These are phyloP conservation scores for Nelumbo lutea DNA, from an alignment of 164 flowering plant genomes.

Conservation along the genomic window DNA sequence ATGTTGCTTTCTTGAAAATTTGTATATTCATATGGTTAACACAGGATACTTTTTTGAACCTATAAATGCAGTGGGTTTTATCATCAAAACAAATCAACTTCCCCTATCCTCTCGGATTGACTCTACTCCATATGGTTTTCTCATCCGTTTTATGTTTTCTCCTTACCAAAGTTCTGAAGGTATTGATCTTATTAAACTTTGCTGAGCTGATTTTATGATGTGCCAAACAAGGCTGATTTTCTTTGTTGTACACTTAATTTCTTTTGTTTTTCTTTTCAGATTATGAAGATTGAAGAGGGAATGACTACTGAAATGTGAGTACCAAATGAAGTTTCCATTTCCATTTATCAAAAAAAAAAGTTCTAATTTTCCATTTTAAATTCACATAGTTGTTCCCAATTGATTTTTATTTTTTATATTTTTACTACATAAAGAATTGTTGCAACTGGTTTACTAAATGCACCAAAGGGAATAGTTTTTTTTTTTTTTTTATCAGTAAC, in stretches of 20 bases:
- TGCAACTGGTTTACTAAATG: too few relatives aligned
- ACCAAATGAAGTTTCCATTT: constrained; percentile 6
- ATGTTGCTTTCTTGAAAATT: background rate
- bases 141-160: constrained; percentile 87
- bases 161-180: constrained; percentile 83
- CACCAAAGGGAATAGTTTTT: too few relatives aligned
- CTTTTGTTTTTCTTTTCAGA: constrained; percentile 33
- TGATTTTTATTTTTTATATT: background rate
- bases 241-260: background rate
- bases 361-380: background rate
- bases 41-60: constrained; percentile 3
- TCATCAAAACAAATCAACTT: constrained; percentile 96
- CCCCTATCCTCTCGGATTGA: constrained; percentile 93
- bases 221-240: background rate
- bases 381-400: too few relatives aligned
- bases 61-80: constrained; percentile 84
- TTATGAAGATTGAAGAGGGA: constrained; percentile 84
- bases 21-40: constrained; percentile 12
- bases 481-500: too few relatives aligned
- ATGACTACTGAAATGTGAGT: constrained; percentile 94
- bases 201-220: background rate
- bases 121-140: constrained; percentile 95
- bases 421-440: too few relatives aligned
- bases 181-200: constrained; percentile 22
- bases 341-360: background rate